phyloP scores from a whole-genome alignment of 495 filamentous ascomycete genomes.

The Melanomma pulvis-pyrius region DNA sequence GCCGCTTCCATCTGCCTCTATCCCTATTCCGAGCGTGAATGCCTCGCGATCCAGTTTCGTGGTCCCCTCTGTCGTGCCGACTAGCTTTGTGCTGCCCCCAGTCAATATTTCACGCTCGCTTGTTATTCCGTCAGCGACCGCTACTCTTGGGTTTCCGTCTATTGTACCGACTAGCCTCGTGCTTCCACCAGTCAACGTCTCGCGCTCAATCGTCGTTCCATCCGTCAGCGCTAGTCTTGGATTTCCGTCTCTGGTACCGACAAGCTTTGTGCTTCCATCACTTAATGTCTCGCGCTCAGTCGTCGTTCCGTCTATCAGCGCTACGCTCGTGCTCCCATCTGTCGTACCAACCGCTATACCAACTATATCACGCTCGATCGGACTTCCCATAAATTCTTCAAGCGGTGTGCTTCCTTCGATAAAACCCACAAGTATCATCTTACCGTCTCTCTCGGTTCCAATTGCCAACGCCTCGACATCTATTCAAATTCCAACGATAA shows the following conservation, averaged over 20 bases:
- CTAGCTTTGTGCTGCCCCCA: not conserved
- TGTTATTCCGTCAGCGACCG: not conserved
- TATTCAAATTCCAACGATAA: not conserved
- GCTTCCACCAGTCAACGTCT: not conserved
- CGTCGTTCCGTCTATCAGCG: not conserved
- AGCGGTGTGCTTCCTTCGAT: too few relatives aligned
- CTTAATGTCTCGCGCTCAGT: not conserved
- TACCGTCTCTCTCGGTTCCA: not conserved
- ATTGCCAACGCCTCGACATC: not conserved
- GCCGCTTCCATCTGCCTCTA: not conserved
- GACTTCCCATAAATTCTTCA: too few relatives aligned
- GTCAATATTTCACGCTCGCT: not conserved
- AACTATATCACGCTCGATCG: too few relatives aligned
- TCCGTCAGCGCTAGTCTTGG: not conserved
- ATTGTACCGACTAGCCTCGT: not conserved
- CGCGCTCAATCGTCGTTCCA: not conserved
- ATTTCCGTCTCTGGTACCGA: not conserved
- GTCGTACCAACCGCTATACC: not conserved
- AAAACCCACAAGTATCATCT: not conserved
- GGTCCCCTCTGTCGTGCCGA: not conserved
- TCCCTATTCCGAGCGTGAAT: not conserved
- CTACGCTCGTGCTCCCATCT: not conserved
- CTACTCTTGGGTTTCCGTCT: not conserved
- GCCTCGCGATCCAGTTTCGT: not conserved
- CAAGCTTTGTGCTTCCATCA: not conserved